phyloP scores from a whole-genome alignment of 805 yeast genomes.

The Wickerhamomyces alni region DNA sequence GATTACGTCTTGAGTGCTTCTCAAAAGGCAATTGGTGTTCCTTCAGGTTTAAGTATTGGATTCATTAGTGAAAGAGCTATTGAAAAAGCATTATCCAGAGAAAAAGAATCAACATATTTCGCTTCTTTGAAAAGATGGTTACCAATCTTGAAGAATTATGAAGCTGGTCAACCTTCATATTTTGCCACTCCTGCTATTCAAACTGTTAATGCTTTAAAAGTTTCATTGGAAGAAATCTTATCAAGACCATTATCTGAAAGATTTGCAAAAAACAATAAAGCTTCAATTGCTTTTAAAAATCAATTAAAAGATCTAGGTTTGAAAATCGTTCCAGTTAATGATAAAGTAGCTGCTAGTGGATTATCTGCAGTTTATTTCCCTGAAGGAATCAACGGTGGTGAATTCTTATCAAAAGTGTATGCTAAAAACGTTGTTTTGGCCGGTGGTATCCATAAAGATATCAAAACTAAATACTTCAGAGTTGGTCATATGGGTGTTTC shows the following conservation, averaged over 20 bases:
- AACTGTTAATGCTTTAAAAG: slow-evolving; percentile 72
- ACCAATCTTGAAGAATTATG: slow-evolving; percentile 85
- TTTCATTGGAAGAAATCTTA: slow-evolving; percentile 68
- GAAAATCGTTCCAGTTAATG: slow-evolving; percentile 54
- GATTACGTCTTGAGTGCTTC: slow-evolving; percentile 90
- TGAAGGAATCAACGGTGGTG: slow-evolving; percentile 63
- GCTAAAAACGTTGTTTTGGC: slow-evolving; percentile 72
- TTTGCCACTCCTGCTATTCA: slow-evolving; percentile 98
- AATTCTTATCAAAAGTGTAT: slow-evolving; percentile 49
- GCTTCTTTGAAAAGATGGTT: slow-evolving; percentile 79
- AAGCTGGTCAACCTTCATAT: slow-evolving; percentile 73
- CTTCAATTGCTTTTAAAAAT: slow-evolving; percentile 61
- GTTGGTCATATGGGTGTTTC: slow-evolving; percentile 95
- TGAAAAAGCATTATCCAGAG: slow-evolving; percentile 45
- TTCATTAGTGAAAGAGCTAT: slow-evolving; percentile 74
- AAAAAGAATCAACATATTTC: slow-evolving; percentile 43
- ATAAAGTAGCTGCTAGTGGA: slow-evolving; percentile 75
- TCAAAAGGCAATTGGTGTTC: slow-evolving; percentile 93
- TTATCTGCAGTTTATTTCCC: slow-evolving; percentile 83
- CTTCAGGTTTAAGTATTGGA: slow-evolving; percentile 83
- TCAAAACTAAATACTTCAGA: slow-evolving; percentile 79
- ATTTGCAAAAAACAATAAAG: slow-evolving; percentile 54
- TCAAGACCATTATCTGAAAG: slow-evolving; percentile 49
- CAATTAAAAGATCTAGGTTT: slow-evolving; percentile 52
- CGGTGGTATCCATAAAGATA: slow-evolving; percentile 82